phyloP scores from a whole-genome alignment of 2,329 filamentous ascomycete genomes.

The Cordyceps farinosa region DNA sequence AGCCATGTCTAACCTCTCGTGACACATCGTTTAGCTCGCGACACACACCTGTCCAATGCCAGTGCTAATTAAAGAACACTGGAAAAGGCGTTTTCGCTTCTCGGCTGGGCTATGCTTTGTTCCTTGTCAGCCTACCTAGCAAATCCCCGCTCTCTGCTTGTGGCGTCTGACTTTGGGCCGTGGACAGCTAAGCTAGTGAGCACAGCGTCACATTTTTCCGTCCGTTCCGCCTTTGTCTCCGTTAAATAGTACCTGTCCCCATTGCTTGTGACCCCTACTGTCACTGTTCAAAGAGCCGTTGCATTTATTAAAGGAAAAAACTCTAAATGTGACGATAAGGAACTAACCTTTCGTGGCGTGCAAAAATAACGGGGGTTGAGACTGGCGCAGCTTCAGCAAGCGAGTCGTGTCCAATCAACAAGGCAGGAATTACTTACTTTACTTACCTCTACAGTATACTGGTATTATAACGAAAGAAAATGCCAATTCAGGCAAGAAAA shows the following conservation, averaged over 20 bases:
- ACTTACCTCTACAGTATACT: too few species aligned
- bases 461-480: too few species aligned
- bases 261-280: background rate
- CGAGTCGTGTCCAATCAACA: background rate
- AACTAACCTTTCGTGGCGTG: background rate
- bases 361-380: background rate
- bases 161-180: constrained; percentile 4
- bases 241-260: background rate
- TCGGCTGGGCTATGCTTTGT: background rate
- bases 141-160: background rate
- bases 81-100: background rate
- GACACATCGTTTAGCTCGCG: background rate
- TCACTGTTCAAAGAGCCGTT: background rate
- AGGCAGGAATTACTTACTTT: background rate
- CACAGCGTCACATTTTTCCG: background rate
- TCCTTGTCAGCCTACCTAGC: background rate
- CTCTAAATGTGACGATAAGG: background rate
- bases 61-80: background rate
- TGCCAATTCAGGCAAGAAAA: too few species aligned
- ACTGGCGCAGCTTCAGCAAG: background rate
- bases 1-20: background rate
- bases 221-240: background rate
- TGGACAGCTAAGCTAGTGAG: background rate
- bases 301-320: background rate
- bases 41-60: background rate